A percentile compares a stretch with the other conserved stretches of the same genome.
Evolutionary conservation across 2,329 filamentous ascomycete genomes (phyloP).

Genomic region (Ambrosiella beaveri): DNA sequence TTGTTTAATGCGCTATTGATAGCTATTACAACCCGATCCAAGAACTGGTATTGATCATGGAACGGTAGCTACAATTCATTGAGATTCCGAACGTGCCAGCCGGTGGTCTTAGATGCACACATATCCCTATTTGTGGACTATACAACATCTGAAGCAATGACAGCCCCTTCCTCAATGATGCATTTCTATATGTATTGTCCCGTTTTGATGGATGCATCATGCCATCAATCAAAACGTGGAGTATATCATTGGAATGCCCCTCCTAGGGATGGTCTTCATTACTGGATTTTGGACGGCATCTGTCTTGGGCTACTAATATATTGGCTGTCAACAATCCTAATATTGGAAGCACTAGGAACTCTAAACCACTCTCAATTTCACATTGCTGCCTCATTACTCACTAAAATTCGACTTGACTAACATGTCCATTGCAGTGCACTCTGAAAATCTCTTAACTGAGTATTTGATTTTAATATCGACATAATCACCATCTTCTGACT

Average conservation of each 20-base stretch:
- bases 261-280: neutral
- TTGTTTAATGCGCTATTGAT: neutral
- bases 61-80: neutral
- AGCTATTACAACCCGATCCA: neutral
- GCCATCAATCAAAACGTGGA: neutral
- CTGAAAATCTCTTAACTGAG: constrained; percentile 12
- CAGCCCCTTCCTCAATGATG: neutral
- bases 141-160: neutral
- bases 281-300: neutral
- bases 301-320: constrained; percentile 4
- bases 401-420: neutral
- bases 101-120: neutral
- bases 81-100: neutral
- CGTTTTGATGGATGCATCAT: neutral
- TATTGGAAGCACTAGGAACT: neutral
- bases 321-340: constrained; percentile 5
- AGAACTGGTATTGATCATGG: neutral
- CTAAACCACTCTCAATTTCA: neutral
- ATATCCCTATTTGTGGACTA: neutral
- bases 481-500: neutral
- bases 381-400: neutral
- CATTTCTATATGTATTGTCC: neutral
- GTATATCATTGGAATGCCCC: neutral
- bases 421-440: neutral
- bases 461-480: constrained; percentile 10